Base-by-base conservation (phyloP, 306 rosid species). In the Lupinus albus region DNA sequence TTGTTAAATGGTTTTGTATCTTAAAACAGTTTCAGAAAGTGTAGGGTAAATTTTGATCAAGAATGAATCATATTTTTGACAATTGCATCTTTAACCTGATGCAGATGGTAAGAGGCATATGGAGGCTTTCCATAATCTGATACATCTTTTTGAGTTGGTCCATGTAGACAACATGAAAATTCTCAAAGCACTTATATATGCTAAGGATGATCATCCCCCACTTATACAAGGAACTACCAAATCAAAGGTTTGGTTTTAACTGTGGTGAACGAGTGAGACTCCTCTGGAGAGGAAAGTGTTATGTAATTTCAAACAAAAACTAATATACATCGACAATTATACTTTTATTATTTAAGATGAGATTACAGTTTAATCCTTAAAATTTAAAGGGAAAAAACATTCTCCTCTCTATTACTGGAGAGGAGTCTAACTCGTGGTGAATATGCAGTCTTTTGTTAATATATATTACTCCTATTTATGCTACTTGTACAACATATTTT, bases 161-260 rank as follows among this genome's bases (percentile, higher is more conserved):
- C 93, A 89, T 11, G 11, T 86, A 2, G 96, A 92, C 84, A 92
- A 92, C 85, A 63, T 83, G 81, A 92, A 82, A 84, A 69, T 75
- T 16, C 58, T 92, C 71, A 74, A 56, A 80, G 87, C 86, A 56
- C 61, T 92, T 72, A 71, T 89, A 52, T 75, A 72, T 35, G 51
- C 73, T 32, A 84, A 58, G 74, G 96, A 88, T 17, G 98, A 93
- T 25, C 28, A 35, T 32, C 86, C 70, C 2, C 89, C 91, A 42
- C 86, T 87, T 21, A 10, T 83, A 4, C 69, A 70, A 33, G 86
- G 91, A 67, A 6, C 72, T 30, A 49, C 52, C 38, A 82, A 70
- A 58, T 2, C 77, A 68, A 84, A 6, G 85, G 91, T 88, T 42
- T 68, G 78, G 42, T 52, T 64, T 39, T n/a, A 51, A 2, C 30